Base-by-base conservation (phyloP, 208 protist species). In the Lotmaria passim region DNA sequence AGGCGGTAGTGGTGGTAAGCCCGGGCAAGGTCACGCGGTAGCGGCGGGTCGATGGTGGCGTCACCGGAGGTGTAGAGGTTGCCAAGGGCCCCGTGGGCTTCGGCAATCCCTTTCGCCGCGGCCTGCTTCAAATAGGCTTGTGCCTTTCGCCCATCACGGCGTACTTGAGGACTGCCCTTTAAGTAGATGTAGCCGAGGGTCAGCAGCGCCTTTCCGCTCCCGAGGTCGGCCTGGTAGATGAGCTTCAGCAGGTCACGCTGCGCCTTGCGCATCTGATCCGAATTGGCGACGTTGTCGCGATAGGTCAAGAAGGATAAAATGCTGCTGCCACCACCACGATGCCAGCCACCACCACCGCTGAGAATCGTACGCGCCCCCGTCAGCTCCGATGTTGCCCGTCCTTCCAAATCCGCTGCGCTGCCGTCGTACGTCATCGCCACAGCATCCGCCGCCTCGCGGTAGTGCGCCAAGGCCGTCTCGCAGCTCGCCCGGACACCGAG, bases 11-110 rank as follows among this genome's bases (percentile, higher is more conserved):
- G 90, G 50, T 75, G 52, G 31, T 68, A 47, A 2, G 91, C 91
- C 21, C 64, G 75, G 4, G 33, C 64, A 38, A 89, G 61, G 78
- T 97, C 84, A 15, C 64, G 72, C 46, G 33, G 62, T 46, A 94
- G 48, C 21, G 80, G 79, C 38, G 78, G 82, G 5, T 19, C 30
- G 5, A 82, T 73, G 23, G 55, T 53, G 21, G 47, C 30, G 41
- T 91, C 77, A 5, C 91, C 90, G 3, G 73, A 52, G 24, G 67
- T 75, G 80, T 95, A 93, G 17, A 96, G 62, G 62, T 91, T 83
- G 19, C 91, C 90, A 3, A 96, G 64, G 11, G 76, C 79, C 6
- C 80, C 82, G 38, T 77, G 79, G 15, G 90, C 91, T 5, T 64
- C 60, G 0, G 53, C 63, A 30, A 82, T 48, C 26, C 74, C 78